phyloP scores from a whole-genome alignment of 1,284 basidiomycete genomes.

The Leccinum solheimii region DNA sequence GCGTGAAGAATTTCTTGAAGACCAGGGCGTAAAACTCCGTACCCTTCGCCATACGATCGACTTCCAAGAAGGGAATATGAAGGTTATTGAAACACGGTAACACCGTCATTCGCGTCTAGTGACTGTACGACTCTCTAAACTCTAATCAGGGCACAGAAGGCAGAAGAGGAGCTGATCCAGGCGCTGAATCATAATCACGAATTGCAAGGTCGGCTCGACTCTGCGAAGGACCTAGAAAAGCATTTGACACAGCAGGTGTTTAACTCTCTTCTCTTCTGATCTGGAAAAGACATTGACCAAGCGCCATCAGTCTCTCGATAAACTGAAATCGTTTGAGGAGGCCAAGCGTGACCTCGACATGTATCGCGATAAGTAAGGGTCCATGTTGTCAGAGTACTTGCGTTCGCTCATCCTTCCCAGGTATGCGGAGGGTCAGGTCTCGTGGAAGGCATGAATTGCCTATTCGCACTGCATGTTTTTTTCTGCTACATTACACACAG shows the following conservation, averaged over 20 bases:
- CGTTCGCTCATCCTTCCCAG: slow-evolving; percentile 12
- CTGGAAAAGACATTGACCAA: slow-evolving; percentile 22
- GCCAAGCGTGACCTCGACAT: slow-evolving; percentile 22
- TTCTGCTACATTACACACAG: slow-evolving; percentile 30
- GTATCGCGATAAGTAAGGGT: slow-evolving; percentile 29
- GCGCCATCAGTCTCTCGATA: slow-evolving; percentile 23
- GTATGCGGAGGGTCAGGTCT: slow-evolving; percentile 34
- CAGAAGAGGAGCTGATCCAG: slow-evolving; percentile 22
- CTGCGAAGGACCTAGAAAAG: slow-evolving; percentile 28
- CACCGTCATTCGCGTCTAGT: not conserved
- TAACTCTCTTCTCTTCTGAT: slow-evolving; percentile 15
- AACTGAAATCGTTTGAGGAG: slow-evolving; percentile 22
- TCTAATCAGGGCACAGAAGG: slow-evolving; percentile 22
- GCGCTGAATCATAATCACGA: slow-evolving; percentile 22
- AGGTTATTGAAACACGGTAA: slow-evolving; percentile 31
- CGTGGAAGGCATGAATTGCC: slow-evolving; percentile 28
- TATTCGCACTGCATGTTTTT: not conserved
- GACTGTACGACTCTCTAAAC: slow-evolving; percentile 13
- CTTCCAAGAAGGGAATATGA: slow-evolving; percentile 32
- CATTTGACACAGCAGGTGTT: slow-evolving; percentile 23
- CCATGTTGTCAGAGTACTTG: not conserved
- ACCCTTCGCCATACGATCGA: slow-evolving; percentile 33
- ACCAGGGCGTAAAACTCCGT: slow-evolving; percentile 28
- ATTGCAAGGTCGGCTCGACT: slow-evolving; percentile 34
- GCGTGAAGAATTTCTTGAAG: slow-evolving; percentile 26